A percentile compares a stretch with the other conserved stretches of the same genome.
Conservation (phyloP, 768 basidiomycete species). For the Hygrophorus russula region DNA sequence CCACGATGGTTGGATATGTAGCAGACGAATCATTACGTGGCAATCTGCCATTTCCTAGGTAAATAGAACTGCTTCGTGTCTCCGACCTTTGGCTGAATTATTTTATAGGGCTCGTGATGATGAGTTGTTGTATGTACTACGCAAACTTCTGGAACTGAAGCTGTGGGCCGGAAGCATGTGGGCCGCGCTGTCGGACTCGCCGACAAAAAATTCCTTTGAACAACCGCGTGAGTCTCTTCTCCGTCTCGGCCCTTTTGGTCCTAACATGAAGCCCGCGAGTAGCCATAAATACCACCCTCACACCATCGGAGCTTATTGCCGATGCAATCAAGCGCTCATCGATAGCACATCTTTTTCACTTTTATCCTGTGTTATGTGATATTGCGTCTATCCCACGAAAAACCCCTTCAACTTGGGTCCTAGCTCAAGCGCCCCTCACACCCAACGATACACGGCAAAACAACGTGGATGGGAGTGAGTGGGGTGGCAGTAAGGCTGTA, state of each 20-base stretch:
- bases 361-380: constrained; percentile 71
- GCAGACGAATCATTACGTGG: constrained; percentile 84
- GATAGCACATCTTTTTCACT: constrained; percentile 80
- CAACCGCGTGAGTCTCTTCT: constrained; percentile 41
- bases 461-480: constrained; percentile 6
- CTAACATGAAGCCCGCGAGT: constrained; percentile 11
- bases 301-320: constrained; percentile 46
- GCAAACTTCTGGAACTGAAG: constrained; percentile 60
- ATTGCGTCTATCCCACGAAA: constrained; percentile 63
- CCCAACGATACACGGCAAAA: constrained; percentile 13
- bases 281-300: constrained; percentile 30
- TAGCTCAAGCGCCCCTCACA: constrained; percentile 4
- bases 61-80: constrained; percentile 5
- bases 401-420: constrained; percentile 59
- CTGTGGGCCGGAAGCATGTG: constrained; percentile 70
- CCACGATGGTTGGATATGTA: constrained; percentile 58
- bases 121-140: constrained; percentile 76
- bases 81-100: background rate
- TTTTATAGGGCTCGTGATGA: constrained; percentile 67
- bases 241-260: background rate
- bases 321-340: constrained; percentile 68
- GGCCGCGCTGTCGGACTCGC: constrained; percentile 62
- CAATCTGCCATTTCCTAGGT: constrained; percentile 82
- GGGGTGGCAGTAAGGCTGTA: constrained; percentile 18
- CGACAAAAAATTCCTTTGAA: constrained; percentile 38